Base-by-base conservation (phyloP, 2,329 filamentous ascomycete species). In the Ascosphaera apis region DNA sequence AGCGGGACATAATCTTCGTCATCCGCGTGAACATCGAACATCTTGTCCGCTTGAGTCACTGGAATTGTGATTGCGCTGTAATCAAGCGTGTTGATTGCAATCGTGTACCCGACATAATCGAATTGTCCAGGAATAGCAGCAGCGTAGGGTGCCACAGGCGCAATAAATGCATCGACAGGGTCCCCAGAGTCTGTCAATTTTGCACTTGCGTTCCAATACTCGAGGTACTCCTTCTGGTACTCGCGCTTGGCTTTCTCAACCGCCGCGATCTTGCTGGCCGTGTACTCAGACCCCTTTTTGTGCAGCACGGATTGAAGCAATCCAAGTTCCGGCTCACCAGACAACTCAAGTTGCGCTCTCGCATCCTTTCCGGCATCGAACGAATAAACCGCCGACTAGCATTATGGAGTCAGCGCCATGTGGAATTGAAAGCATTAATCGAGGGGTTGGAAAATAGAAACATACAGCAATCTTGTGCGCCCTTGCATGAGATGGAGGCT, bases 191-290 rank as follows among this genome's bases (percentile, higher is more conserved):
- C 61, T 0, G 66, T 69, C n/a, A 55, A 33, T 3, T 55, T 49
- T 0, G 51, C 55, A 0, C 67, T 72, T 11, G 55, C 61, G 41
- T 72, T 72, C 70, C 69, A 74, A 45, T 72, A 75, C 36, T 75
- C 69, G 49, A 70, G 61, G 42, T 75, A 76, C 13, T 57, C 51
- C 39, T 65, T 66, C 44, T 72, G 66, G 35, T 61, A 66, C 17
- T 64, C 56, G 1, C 69, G 57, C 39, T 68, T 68, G 12, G 53
- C 49, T 2, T 72, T 49, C 4, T 72, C 73, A 33, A 61, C 43
- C 2, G 49, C 54, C 33, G 62, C 57, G 36, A 66, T 57, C 16
- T 60, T 51, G 3, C 44, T 49, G 1, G 58, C 60, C 31, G 44
- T 61, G 39, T 42, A 54, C 46, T 63, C 47, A 45, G 45, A 4